Base-by-base conservation (phyloP, 1,284 basidiomycete species). In the Pterulicium gracile region DNA sequence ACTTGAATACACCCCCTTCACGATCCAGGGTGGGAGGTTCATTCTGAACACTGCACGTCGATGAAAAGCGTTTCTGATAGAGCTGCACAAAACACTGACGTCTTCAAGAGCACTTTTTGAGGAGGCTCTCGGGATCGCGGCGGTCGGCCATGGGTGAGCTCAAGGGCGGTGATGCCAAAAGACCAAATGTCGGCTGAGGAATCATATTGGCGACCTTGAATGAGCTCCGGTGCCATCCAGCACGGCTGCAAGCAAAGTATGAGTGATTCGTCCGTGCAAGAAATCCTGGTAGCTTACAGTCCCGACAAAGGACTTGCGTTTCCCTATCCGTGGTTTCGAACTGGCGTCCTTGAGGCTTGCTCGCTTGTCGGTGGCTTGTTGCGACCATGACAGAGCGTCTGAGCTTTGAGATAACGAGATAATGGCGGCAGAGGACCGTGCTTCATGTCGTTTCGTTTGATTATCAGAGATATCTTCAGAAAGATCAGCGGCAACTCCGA, bases 211-310 rank as follows among this genome's bases (percentile, higher is more conserved):
- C 77, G 79, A 46, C 88, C 82, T 54, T 85, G 78, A 42, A 94
- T 88, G 20, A 94, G 75, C 55, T 94, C 90, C 2, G 91, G 91
- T 0, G 91, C 88, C 90, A 94, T 94, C 88, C 89, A 94, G 58
- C 87, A 90, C 1, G 91, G 91, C 76, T 84, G 50, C 43, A 44
- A 42, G 47, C 47, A 44, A 32, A 18, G 24, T 46, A 20, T 43
- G 42, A 44, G 14, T 43, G 44, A 48, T 36, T 27, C 14, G 4
- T 40, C 43, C 43, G 22, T 52, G 18, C 15, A 48, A 19, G 19
- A 45, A 35, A 47, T 15, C 23, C 34, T 23, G 50, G 42, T 46
- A n/a, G 66, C 77, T 48, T 49, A 84, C 81, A 22, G 91, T 94
- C 43, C 91, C 91, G 15, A 94, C 91, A 58, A 94, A 94, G 5